Percentiles rank a stretch among this genome's conserved stretches.
These are phyloP conservation scores for Trichoderma harzianum DNA, from an alignment of 2,329 filamentous ascomycete genomes.

Conservation along the genomic window DNA sequence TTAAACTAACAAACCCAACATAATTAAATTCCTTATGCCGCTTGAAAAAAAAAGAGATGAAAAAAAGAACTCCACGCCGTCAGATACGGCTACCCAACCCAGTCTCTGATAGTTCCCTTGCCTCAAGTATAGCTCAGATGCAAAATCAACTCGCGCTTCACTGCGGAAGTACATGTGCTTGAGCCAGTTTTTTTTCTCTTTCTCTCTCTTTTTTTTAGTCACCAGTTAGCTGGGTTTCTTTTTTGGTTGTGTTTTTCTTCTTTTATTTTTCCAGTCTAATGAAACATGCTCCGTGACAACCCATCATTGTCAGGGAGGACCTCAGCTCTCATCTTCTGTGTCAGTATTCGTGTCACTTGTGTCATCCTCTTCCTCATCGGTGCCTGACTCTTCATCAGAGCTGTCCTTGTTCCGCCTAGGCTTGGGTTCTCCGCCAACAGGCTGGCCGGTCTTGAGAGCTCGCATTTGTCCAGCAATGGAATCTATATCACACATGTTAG, in stretches of 20 bases:
- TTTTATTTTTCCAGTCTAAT: slow-evolving; percentile 14
- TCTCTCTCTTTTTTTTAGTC: neutral
- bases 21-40: slow-evolving; percentile 22
- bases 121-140: neutral
- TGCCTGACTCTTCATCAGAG: slow-evolving; percentile 73
- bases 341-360: slow-evolving; percentile 67
- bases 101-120: neutral
- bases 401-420: slow-evolving; percentile 49
- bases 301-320: slow-evolving; percentile 28
- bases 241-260: neutral
- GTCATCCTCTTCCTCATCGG: slow-evolving; percentile 64
- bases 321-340: slow-evolving; percentile 54
- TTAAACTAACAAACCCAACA: neutral
- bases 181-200: neutral
- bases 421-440: slow-evolving; percentile 57
- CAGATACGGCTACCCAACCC: neutral
- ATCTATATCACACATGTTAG: slow-evolving; percentile 50
- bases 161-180: neutral
- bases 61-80: slow-evolving; percentile 12
- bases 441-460: slow-evolving; percentile 70
- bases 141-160: neutral
- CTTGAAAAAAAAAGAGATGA: neutral
- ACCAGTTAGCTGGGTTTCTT: neutral
- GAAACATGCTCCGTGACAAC: slow-evolving; percentile 2
- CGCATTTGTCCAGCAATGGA: slow-evolving; percentile 89